These are phyloP conservation scores for Venustampulla echinocandica DNA, from an alignment of 495 filamentous ascomycete genomes.

Conservation along the genomic window DNA sequence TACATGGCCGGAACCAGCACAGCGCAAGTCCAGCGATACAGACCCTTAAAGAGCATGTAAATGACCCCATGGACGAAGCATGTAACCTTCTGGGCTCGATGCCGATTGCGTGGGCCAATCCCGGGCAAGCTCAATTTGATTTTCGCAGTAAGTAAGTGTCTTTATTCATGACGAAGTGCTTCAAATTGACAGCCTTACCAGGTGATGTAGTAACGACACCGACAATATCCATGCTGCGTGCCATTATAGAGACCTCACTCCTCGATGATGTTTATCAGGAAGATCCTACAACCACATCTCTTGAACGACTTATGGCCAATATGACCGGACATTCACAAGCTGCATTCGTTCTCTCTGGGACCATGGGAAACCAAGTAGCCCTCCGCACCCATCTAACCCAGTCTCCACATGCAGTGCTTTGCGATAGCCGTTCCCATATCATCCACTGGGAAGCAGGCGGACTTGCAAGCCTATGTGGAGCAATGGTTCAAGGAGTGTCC, in stretches of 20 bases:
- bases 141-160: no score
- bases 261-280: conserved; percentile 77
- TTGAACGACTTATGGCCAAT: conserved; percentile 59
- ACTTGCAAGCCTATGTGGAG: conserved; percentile 48
- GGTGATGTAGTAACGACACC: conserved; percentile 87
- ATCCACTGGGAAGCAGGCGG: conserved; percentile 63
- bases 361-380: conserved; percentile 78
- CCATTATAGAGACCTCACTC: conserved; percentile 47
- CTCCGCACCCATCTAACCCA: conserved; percentile 55
- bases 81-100: no score
- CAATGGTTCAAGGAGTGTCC: conserved; percentile 44
- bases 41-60: no score
- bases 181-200: no score
- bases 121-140: no score
- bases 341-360: conserved; percentile 74
- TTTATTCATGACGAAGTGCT: no score
- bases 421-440: conserved; percentile 57
- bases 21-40: no score
- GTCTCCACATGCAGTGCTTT: conserved; percentile 60
- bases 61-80: no score
- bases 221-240: conserved; percentile 65
- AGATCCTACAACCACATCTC: conserved; percentile 63
- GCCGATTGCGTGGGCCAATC: no score
- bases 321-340: conserved; percentile 64
- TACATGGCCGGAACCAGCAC: no score